Base-by-base conservation (phyloP, 1,284 basidiomycete genomes). In the Ceratobasidium sp. region DNA sequence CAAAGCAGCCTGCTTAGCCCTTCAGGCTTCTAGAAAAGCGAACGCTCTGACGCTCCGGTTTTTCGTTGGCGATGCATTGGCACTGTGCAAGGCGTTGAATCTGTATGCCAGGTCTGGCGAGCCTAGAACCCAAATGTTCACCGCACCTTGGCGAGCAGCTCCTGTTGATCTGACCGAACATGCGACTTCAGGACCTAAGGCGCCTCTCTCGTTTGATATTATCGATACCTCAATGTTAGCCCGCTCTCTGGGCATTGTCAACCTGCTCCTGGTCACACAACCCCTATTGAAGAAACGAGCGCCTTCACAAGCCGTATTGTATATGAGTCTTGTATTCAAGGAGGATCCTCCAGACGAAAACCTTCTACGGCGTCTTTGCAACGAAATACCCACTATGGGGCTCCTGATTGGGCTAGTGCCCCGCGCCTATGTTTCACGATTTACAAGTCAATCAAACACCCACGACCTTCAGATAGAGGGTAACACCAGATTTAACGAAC, bases 1-100 rank as follows among this genome's bases (percentile, higher is more conserved):
- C 81, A 38, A 66, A 4, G 80, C 61, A 2, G 88, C 87, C 86
- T 86, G 85, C 73, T 54, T 73, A 1, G 81, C 85, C 0, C 87
- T 87, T 80, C 77, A 80, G 9, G 65, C 42, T 15, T 80, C 73
- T n/a, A 78, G 77, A 2, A n/a, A 69, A n/a, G 17, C 69, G 44
- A n/a, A 20, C 57, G 3, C 52, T 7, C 15, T 78, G 66, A 40
- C 54, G 23, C 76, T 77, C 38, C 44, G 71, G 20, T 74, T 74
- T n/a, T 26, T 50, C 48, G 26, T 59, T 10, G 71, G 71, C 38
- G 71, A 74, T 20, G 54, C 61, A 9, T 7, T 54, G 13, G 44
- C 17, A 23, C 62, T 64, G 12, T 33, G 33, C 23, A 28, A 44
- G 5, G 70, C 56, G 6, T 38, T 73, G 44, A 10, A 33, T 2